Evolutionary conservation across 73 alveolate genomes (phyloP).

Genomic region (Stentor coeruleus): DNA sequence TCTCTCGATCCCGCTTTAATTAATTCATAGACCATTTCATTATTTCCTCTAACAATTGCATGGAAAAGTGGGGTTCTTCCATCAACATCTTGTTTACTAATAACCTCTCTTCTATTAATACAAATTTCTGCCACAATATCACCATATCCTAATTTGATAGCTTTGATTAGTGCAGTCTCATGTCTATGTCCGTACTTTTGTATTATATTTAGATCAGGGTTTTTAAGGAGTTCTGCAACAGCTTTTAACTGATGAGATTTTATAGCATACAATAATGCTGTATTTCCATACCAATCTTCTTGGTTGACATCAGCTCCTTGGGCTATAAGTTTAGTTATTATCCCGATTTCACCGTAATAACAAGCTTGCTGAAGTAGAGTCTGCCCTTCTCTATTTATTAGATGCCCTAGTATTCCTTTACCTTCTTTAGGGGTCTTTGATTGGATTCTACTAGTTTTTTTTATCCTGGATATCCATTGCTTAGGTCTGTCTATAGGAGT

Average conservation of each 20-base stretch:
- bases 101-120: background rate
- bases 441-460: background rate
- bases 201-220: background rate
- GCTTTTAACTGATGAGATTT: background rate
- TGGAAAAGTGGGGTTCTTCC: conserved; percentile 21
- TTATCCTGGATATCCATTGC: background rate
- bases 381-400: conserved; percentile 14
- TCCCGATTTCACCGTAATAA: conserved; percentile 4
- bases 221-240: background rate
- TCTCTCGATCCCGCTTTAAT: background rate
- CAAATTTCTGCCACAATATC: conserved; percentile 32
- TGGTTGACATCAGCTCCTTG: conserved; percentile 23
- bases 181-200: background rate
- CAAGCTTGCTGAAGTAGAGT: conserved; percentile 9
- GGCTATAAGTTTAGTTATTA: background rate
- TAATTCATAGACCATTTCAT: background rate
- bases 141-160: conserved; percentile 21
- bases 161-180: conserved; percentile 36
- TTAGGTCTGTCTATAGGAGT: background rate
- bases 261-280: conserved; percentile 3
- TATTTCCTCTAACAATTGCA: conserved; percentile 6
- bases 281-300: conserved; percentile 16
- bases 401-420: background rate
- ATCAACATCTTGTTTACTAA: background rate
- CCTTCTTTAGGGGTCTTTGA: background rate